These are phyloP conservation scores for Penicillium frequentans DNA, from an alignment of 2,329 filamentous ascomycete species.

Conservation along the genomic window DNA sequence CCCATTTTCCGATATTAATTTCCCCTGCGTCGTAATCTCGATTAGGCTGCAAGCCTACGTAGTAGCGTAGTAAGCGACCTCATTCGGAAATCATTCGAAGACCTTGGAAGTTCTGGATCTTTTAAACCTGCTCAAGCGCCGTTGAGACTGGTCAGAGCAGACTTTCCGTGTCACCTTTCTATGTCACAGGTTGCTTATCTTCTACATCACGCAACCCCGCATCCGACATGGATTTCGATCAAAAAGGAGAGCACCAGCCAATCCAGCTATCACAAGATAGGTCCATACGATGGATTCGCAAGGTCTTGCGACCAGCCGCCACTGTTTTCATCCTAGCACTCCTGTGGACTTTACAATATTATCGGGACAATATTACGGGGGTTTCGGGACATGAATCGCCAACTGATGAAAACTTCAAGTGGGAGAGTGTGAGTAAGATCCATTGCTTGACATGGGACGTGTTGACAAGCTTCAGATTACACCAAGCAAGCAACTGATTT, in stretches of 20 bases:
- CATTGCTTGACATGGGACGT: not conserved
- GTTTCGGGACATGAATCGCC: not conserved
- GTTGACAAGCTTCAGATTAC: not conserved
- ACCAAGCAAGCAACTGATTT: not conserved
- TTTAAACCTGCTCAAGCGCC: too few relatives aligned
- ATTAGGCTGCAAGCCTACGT: not conserved
- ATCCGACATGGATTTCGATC: not conserved
- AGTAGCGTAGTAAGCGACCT: not conserved
- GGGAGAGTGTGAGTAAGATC: not conserved
- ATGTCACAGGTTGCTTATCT: not conserved
- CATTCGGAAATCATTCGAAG: not conserved
- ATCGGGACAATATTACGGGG: not conserved
- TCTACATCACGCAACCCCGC: not conserved
- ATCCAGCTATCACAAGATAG: not conserved
- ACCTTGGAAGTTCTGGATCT: too few relatives aligned
- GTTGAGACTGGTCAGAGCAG: too few relatives aligned
- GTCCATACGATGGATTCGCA: not conserved
- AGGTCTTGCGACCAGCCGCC: not conserved
- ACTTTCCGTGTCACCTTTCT: not conserved
- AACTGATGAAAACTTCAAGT: not conserved
- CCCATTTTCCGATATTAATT: not conserved
- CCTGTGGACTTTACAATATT: not conserved
- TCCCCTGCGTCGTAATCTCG: not conserved
- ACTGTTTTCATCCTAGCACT: not conserved
- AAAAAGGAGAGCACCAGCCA: not conserved